These are phyloP conservation scores for Starmerella bacillaris DNA, from an alignment of 805 yeast species.

Conservation along the genomic window DNA sequence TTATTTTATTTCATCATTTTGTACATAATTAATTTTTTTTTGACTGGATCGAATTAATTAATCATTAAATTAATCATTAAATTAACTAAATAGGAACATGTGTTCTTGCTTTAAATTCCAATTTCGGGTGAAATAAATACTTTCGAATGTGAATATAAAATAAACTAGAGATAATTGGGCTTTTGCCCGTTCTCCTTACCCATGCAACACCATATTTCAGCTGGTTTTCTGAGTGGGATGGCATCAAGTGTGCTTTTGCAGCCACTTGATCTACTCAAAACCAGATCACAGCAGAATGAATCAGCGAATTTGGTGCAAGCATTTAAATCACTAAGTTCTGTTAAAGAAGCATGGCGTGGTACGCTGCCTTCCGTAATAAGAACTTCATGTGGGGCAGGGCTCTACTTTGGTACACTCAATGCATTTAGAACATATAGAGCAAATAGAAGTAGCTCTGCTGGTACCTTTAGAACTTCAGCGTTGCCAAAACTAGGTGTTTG, in stretches of 20 bases:
- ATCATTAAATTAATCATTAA: too few relatives aligned
- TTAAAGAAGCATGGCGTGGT: slow-evolving; percentile 54
- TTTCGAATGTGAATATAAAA: too few relatives aligned
- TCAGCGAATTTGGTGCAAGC: slow-evolving; percentile 15
- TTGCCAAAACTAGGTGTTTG: slow-evolving; percentile 55
- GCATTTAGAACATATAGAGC: slow-evolving; percentile 24
- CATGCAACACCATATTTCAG: slow-evolving; percentile 35
- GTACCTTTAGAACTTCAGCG: slow-evolving; percentile 8
- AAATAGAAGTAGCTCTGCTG: not conserved
- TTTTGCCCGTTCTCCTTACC: too few relatives aligned
- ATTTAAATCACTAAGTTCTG: slow-evolving; percentile 9
- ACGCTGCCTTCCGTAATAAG: slow-evolving; percentile 79
- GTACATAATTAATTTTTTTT: too few relatives aligned
- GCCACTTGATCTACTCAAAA: slow-evolving; percentile 77
- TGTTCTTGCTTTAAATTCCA: too few relatives aligned
- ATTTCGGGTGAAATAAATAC: too few relatives aligned
- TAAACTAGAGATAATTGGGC: too few relatives aligned
- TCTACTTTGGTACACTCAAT: slow-evolving; percentile 54
- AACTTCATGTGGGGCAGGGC: slow-evolving; percentile 78
- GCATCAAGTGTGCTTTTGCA: slow-evolving; percentile 65
- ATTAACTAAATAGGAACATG: too few relatives aligned
- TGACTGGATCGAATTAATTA: too few relatives aligned
- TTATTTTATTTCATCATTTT: too few relatives aligned
- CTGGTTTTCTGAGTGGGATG: slow-evolving; percentile 77
- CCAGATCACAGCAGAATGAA: slow-evolving; percentile 56